These are phyloP conservation scores for Arthrobotrys sinensis DNA, from an alignment of 2,329 filamentous ascomycete species.

Conservation along the genomic window DNA sequence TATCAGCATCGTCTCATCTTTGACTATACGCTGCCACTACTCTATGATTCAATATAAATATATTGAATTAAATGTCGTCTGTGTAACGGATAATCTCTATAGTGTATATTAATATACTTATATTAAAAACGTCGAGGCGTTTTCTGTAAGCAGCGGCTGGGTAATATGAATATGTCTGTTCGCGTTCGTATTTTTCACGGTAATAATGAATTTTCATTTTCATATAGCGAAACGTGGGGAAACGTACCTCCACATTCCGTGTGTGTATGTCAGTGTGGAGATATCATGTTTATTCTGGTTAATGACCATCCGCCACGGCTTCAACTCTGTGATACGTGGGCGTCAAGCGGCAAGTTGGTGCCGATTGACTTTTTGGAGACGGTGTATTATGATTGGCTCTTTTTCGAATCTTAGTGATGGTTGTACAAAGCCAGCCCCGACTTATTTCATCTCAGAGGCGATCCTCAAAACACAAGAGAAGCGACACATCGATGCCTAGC, in stretches of 20 bases:
- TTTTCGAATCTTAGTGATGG: neutral
- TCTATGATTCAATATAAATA: conserved; percentile 4
- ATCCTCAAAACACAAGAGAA: neutral
- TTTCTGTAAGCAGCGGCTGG: conserved; percentile 13
- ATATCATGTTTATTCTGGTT: neutral
- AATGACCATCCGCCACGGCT: neutral
- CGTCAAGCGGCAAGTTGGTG: conserved; percentile 27
- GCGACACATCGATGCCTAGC: conserved; percentile 14
- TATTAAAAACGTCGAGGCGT: conserved; percentile 24
- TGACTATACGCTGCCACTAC: conserved; percentile 10
- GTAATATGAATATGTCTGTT: conserved; percentile 9
- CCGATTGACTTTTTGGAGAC: conserved; percentile 22
- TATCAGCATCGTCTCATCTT: conserved; percentile 21
- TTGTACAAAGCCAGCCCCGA: conserved; percentile 15
- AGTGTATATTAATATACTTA: conserved; percentile 12
- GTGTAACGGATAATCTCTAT: conserved; percentile 19
- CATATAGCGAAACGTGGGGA: conserved; percentile 13
- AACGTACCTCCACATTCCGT: conserved; percentile 8
- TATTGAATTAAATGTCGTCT: neutral
- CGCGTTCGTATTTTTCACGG: conserved; percentile 15
- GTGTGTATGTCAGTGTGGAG: neutral
- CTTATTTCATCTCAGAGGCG: neutral
- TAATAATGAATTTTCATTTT: neutral
- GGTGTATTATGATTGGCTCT: conserved; percentile 19
- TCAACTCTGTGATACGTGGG: conserved; percentile 22